Evolutionary conservation across 116 monocot genomes (phyloP).

Genomic region (Dioscorea cayenensis): DNA sequence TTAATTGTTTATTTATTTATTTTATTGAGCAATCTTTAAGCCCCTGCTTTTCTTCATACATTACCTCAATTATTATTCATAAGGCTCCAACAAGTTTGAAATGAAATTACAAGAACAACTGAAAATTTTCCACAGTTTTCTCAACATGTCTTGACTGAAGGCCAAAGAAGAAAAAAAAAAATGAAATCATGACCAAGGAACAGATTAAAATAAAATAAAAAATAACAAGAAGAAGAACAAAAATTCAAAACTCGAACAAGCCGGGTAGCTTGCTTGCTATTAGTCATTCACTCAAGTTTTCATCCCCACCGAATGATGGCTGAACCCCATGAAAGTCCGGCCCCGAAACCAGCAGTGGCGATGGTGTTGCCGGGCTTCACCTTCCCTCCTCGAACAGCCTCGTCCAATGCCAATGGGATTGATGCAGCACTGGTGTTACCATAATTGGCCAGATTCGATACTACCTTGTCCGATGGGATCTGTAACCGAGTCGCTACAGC

Average conservation of each 20-base stretch:
- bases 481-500: constrained; percentile 71
- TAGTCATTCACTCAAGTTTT: background rate
- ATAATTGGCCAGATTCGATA: constrained; percentile 89
- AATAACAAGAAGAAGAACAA: background rate
- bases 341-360: constrained; percentile 83
- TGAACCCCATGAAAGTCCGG: constrained; percentile 94
- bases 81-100: background rate
- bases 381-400: constrained; percentile 65
- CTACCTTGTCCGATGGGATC: constrained; percentile 71
- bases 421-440: constrained; percentile 98
- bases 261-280: too few relatives aligned
- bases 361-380: constrained; percentile 61
- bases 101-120: background rate
- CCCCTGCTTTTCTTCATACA: background rate
- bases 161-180: background rate
- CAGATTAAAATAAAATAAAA: background rate
- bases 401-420: constrained; percentile 88
- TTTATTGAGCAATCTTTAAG: background rate
- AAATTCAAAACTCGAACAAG: background rate
- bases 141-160: background rate
- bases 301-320: constrained; percentile 77
- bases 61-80: background rate
- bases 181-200: background rate
- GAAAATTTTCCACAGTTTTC: background rate
- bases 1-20: too few relatives aligned